phyloP scores from a whole-genome alignment of 1,284 basidiomycete species.

The Entoloma clypeatum region DNA sequence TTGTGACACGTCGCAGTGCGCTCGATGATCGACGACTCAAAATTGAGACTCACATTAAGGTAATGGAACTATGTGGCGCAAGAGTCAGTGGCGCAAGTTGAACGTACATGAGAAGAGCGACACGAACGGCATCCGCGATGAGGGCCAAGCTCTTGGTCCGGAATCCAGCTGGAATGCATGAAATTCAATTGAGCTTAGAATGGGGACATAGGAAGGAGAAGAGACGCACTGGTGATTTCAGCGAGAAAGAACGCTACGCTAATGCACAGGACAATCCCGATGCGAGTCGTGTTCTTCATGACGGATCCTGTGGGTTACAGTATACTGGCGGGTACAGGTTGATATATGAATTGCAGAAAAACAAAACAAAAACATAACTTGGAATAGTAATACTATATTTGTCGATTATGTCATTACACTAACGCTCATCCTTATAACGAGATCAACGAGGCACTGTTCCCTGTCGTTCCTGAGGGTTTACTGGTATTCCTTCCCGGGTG shows the following conservation, averaged over 20 bases:
- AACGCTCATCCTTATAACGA: too few species aligned
- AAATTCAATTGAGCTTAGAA: conserved; percentile 8
- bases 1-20: too few species aligned
- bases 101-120: too few species aligned
- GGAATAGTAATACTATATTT: too few species aligned
- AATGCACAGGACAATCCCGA: conserved; percentile 41
- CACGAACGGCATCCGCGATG: conserved; percentile 46
- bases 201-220: background rate
- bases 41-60: conserved; percentile 35
- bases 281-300: conserved; percentile 45
- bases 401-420: too few species aligned
- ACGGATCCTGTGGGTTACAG: too few species aligned
- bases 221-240: conserved; percentile 38
- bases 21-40: background rate
- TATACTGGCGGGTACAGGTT: too few species aligned
- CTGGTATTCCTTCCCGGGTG: conserved; percentile 54
- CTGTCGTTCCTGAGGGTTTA: conserved; percentile 4
- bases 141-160: conserved; percentile 45
- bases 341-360: background rate
- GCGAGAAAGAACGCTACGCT: conserved; percentile 41
- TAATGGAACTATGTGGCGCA: conserved; percentile 41
- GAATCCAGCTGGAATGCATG: conserved; percentile 42
- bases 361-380: too few species aligned
- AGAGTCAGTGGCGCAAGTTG: too few species aligned
- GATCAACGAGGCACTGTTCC: too few species aligned